Conservation (phyloP, 2,329 filamentous ascomycete species). For the Microsporum ferrugineum region DNA sequence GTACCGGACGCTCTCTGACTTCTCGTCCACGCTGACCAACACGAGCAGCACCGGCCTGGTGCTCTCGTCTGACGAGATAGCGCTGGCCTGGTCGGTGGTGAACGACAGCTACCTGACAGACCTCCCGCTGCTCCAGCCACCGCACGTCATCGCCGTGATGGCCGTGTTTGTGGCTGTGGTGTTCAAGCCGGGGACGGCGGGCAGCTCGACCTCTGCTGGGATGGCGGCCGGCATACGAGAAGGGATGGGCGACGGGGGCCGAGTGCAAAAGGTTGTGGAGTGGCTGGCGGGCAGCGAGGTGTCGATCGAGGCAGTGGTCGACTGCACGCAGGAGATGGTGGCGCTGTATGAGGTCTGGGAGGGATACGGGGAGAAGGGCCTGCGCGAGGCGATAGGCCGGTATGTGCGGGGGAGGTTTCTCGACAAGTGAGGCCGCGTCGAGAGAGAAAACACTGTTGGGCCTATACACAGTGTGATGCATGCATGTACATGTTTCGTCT, state of each 20-base stretch:
- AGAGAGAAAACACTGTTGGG: not conserved
- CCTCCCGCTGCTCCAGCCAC: slow-evolving; percentile 70
- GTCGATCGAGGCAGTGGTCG: slow-evolving; percentile 72
- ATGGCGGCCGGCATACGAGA: slow-evolving; percentile 28
- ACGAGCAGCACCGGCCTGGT: slow-evolving; percentile 34
- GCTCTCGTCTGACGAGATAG: slow-evolving; percentile 65
- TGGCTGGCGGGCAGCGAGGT: slow-evolving; percentile 71
- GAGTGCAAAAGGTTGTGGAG: slow-evolving; percentile 55
- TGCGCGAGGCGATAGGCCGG: slow-evolving; percentile 51
- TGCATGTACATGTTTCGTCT: not conserved
- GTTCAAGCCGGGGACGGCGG: slow-evolving; percentile 31
- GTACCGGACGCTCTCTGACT: slow-evolving; percentile 64
- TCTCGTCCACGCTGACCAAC: slow-evolving; percentile 39
- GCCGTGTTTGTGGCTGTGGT: slow-evolving; percentile 77
- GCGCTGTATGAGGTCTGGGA: slow-evolving; percentile 74
- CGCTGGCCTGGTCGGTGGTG: slow-evolving; percentile 68
- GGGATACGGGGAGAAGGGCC: slow-evolving; percentile 51
- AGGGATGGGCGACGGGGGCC: slow-evolving; percentile 22
- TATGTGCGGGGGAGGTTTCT: slow-evolving; percentile 51
- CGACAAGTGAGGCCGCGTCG: slow-evolving; percentile 36
- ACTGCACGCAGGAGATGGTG: slow-evolving; percentile 83
- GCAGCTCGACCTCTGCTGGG: not conserved
- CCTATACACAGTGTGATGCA: not conserved
- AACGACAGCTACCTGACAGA: slow-evolving; percentile 93
- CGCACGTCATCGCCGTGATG: slow-evolving; percentile 80